These are phyloP conservation scores for Ascochyta rabiei DNA, from an alignment of 2,329 filamentous ascomycete genomes.

Conservation along the genomic window DNA sequence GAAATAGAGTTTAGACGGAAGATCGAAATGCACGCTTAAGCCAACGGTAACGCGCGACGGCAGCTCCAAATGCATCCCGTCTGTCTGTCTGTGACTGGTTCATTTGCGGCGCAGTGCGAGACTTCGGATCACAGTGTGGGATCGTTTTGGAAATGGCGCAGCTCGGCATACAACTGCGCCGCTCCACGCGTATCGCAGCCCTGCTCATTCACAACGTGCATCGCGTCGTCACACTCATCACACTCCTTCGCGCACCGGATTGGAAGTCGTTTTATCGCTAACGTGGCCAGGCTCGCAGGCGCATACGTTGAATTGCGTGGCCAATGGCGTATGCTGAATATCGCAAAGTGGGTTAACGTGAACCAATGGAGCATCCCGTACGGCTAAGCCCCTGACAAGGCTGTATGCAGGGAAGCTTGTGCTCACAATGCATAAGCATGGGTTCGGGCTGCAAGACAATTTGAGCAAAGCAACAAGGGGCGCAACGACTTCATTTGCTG, in stretches of 20 bases:
- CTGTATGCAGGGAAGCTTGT: slow-evolving; percentile 40
- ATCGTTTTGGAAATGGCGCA: slow-evolving; percentile 14
- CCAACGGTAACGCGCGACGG: slow-evolving; percentile 33
- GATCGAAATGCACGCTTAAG: slow-evolving; percentile 23
- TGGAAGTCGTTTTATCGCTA: slow-evolving; percentile 27
- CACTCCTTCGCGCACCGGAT: slow-evolving; percentile 21
- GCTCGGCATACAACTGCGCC: slow-evolving; percentile 23
- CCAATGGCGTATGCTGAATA: slow-evolving; percentile 27
- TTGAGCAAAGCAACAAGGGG: slow-evolving; percentile 35
- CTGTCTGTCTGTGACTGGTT: slow-evolving; percentile 22
- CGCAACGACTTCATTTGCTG: slow-evolving; percentile 36
- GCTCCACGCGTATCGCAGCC: slow-evolving; percentile 8
- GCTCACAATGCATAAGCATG: slow-evolving; percentile 43
- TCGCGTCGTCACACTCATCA: slow-evolving; percentile 30
- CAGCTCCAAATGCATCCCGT: slow-evolving; percentile 24
- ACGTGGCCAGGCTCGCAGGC: slow-evolving; percentile 28
- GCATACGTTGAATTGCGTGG: slow-evolving; percentile 24
- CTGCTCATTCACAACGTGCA: slow-evolving; percentile 14
- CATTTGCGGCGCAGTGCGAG: slow-evolving; percentile 26
- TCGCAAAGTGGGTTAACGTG: slow-evolving; percentile 11
- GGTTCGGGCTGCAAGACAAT: slow-evolving; percentile 37
- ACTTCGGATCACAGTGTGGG: slow-evolving; percentile 31
- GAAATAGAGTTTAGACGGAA: slow-evolving; percentile 14
- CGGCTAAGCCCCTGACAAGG: slow-evolving; percentile 25
- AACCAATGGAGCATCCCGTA: slow-evolving; percentile 20